phyloP scores from a whole-genome alignment of 176 grass and related monocot genomes.

The Rhynchospora pubera region DNA sequence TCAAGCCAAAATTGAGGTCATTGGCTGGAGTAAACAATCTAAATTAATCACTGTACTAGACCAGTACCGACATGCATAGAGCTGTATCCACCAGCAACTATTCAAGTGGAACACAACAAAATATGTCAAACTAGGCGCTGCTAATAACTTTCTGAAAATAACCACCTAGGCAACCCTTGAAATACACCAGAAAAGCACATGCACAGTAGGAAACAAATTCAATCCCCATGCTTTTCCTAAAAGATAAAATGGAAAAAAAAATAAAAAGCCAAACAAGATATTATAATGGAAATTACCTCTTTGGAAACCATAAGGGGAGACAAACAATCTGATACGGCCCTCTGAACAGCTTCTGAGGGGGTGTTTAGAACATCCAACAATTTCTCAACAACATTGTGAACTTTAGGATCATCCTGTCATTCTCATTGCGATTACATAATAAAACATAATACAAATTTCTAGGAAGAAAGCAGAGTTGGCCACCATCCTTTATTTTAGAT shows the following conservation, averaged over 20 bases:
- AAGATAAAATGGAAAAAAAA: background rate
- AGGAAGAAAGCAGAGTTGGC: background rate
- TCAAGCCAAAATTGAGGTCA: background rate
- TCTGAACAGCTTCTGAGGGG: conserved; percentile 91
- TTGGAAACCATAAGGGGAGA: conserved; percentile 91
- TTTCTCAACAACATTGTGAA: conserved; percentile 93
- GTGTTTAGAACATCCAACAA: conserved; percentile 92
- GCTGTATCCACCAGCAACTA: background rate
- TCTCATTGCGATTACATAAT: conserved; percentile 15
- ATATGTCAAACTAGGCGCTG: background rate
- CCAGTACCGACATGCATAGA: background rate
- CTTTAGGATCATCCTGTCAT: conserved; percentile 95
- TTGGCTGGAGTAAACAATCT: background rate
- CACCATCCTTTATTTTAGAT: background rate
- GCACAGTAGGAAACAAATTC: background rate
- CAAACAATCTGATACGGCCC: conserved; percentile 89
- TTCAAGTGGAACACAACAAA: background rate
- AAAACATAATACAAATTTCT: conserved; percentile 16
- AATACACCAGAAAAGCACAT: background rate
- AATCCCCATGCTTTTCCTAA: background rate
- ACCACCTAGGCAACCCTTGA: background rate
- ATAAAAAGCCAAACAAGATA: background rate
- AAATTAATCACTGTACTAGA: background rate
- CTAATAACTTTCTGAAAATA: background rate
- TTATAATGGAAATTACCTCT: conserved; percentile 33